Conservation (phyloP, 345 rosid genomes). For the Kernera saxatilis region DNA sequence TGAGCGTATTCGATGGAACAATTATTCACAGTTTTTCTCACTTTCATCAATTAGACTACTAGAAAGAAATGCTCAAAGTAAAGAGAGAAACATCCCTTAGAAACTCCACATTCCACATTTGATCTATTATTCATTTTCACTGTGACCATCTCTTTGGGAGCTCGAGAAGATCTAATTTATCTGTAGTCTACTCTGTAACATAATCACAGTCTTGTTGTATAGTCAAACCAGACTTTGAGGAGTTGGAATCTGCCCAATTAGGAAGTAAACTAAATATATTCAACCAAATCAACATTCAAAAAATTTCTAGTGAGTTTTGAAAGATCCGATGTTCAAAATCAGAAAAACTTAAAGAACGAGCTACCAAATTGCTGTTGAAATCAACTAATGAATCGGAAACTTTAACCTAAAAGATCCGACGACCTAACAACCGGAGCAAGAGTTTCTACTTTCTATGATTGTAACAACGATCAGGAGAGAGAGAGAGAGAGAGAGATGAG, state of each 20-base stretch:
- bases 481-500: not conserved
- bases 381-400: not conserved
- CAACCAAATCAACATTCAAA: not conserved
- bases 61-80: not conserved
- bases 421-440: not conserved
- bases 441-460: too few relatives aligned
- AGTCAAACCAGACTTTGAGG: not conserved
- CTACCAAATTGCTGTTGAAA: not conserved
- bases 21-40: not conserved
- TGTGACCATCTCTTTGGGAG: not conserved
- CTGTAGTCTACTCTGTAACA: not conserved
- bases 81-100: not conserved
- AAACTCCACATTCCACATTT: not conserved
- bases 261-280: not conserved
- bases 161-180: not conserved
- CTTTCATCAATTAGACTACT: not conserved
- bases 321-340: not conserved
- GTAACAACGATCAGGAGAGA: not conserved
- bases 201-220: not conserved
- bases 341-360: not conserved
- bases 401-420: not conserved
- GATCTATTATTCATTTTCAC: not conserved
- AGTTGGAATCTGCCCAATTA: not conserved
- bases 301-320: not conserved
- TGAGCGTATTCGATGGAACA: not conserved